Conservation (phyloP, 1,139 yeast genomes). For the Candida neerlandica region DNA sequence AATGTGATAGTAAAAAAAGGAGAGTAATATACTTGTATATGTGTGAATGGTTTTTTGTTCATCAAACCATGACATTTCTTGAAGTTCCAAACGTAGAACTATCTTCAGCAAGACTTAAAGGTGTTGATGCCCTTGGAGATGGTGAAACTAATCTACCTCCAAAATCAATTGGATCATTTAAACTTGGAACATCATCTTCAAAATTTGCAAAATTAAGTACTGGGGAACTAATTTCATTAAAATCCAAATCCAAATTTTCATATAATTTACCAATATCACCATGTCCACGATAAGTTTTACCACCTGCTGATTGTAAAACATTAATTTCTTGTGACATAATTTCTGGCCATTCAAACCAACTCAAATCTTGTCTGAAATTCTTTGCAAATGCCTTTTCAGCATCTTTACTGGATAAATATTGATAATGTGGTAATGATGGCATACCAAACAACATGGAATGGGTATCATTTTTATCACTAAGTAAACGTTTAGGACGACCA, state of each 20-base stretch:
- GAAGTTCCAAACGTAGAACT: background rate
- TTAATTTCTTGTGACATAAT: slow-evolving; percentile 14
- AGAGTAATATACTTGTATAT: background rate
- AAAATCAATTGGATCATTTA: slow-evolving; percentile 16
- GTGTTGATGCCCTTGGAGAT: slow-evolving; percentile 10
- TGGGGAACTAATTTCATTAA: slow-evolving; percentile 22
- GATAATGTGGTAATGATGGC: slow-evolving; percentile 58
- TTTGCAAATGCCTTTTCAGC: slow-evolving; percentile 34
- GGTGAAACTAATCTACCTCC: slow-evolving; percentile 1
- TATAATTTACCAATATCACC: slow-evolving; percentile 39
- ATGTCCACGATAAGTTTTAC: slow-evolving; percentile 26
- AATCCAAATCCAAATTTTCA: slow-evolving; percentile 28
- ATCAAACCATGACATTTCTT: slow-evolving; percentile 3
- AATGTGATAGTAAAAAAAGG: background rate
- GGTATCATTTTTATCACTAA: slow-evolving; percentile 48
- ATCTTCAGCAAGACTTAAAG: slow-evolving; percentile 9
- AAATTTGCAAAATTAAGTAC: slow-evolving; percentile 16
- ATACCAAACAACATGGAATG: slow-evolving; percentile 54
- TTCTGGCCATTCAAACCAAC: slow-evolving; percentile 12
- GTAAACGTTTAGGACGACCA: slow-evolving; percentile 55
- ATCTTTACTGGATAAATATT: slow-evolving; percentile 47
- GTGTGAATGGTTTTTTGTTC: too few relatives aligned
- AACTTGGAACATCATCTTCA: slow-evolving; percentile 13
- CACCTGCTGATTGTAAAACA: slow-evolving; percentile 15
- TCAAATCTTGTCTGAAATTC: slow-evolving; percentile 33